phyloP scores from a whole-genome alignment of 2,329 filamentous ascomycete genomes.

The Drechmeria coniospora region DNA sequence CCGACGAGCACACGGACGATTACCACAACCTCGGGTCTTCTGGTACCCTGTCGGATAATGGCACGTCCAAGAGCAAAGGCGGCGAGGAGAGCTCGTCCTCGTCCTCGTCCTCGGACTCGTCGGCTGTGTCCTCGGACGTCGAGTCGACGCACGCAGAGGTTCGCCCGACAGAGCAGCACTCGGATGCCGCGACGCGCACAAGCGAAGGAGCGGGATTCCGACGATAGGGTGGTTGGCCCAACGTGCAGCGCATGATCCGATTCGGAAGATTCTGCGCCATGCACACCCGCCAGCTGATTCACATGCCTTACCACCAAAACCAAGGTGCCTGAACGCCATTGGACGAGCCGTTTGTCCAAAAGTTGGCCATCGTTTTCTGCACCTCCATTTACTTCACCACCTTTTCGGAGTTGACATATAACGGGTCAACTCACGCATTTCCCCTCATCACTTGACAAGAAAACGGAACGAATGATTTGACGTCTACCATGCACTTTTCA shows the following conservation, averaged over 20 bases:
- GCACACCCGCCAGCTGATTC: not conserved
- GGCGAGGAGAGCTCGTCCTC: slow-evolving; percentile 16
- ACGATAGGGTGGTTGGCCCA: not conserved
- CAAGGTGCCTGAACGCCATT: too few species aligned
- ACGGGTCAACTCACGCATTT: not conserved
- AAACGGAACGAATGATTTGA: slow-evolving; percentile 9
- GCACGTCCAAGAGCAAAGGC: slow-evolving; percentile 15
- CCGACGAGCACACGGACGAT: slow-evolving; percentile 24
- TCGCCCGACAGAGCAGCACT: slow-evolving; percentile 5
- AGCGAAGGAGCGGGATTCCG: slow-evolving; percentile 1
- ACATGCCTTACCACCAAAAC: too few species aligned
- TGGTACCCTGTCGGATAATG: slow-evolving; percentile 21
- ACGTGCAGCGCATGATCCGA: not conserved
- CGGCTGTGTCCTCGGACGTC: slow-evolving; percentile 18
- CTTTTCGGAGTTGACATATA: not conserved
- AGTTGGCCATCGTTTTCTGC: not conserved
- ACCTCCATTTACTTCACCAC: not conserved
- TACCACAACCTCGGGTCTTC: slow-evolving; percentile 31
- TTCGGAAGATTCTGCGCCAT: not conserved
- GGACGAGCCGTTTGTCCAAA: not conserved
- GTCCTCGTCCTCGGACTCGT: slow-evolving; percentile 9
- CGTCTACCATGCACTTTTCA: slow-evolving; percentile 8
- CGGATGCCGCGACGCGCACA: slow-evolving; percentile 4
- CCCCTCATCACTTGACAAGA: not conserved
- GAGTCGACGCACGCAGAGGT: slow-evolving; percentile 20